Evolutionary conservation across 331 rosid genomes (phyloP), one percentile per base, ranked within the genome.

Genomic region (Malus hybrid): DNA sequence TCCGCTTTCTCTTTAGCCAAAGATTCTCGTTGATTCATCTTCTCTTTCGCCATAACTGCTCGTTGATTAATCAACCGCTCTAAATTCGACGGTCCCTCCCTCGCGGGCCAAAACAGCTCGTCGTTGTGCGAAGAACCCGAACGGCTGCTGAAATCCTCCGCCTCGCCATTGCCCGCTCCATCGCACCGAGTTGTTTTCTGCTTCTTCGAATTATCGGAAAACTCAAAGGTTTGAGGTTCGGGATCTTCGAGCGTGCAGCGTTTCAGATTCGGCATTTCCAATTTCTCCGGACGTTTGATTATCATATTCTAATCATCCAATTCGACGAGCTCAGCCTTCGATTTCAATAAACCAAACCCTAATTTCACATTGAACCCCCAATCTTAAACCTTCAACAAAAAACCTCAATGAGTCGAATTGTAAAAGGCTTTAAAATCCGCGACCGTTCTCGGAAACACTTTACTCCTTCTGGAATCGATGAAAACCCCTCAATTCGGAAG

Each of bases 261-360:
- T 67, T 95, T 95, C 64, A 92, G 65, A 72, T 89, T 95, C 85
- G 97, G 97, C 90, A 90, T 87, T 83, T 92, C 97, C 32, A 79
- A 65, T 86, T 87, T 92, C 92, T 77, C 57, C 33, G 89, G 86
- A 50, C 90, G 89, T 71, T 95, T 90, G 75, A 86, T 78, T 73
- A 89, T 85, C 97, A 95, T 95, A 70, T 59, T 83, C 77, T 67
- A 28, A 86, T 70, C 83, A 82, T 80, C 71, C 69, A 66, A 75
- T 60, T 44, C 70, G 24, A 56, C 52, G 36, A 68, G 68, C 65
- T 9, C 55, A 12, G 5, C 31, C 61, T n/a, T 15, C 67, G 46
- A 64, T 11, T 67, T 27, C 24, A 44, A 66, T 28, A 65, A 60
- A n/a, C 48, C 52, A 85, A 89, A 91, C 90, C 96, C 96, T 92